Percentiles rank a stretch among this genome's conserved stretches.
These are phyloP conservation scores for Raffaelea ambrosiae DNA, from an alignment of 2,329 filamentous ascomycete genomes.

Conservation along the genomic window DNA sequence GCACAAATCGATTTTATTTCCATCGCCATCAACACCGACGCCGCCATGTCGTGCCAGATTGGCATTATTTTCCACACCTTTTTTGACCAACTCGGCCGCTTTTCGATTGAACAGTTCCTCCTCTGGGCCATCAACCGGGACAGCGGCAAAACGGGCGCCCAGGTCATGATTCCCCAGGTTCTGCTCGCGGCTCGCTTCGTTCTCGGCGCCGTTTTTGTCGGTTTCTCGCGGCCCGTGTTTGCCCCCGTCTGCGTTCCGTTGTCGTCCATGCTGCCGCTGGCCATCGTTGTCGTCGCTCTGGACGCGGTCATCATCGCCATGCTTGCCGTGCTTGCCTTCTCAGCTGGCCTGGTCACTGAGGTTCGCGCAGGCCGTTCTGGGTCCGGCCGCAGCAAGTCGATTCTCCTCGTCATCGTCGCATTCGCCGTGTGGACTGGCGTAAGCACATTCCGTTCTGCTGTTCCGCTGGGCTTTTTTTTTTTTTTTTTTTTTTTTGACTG, in stretches of 20 bases:
- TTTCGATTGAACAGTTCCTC: conserved; percentile 45
- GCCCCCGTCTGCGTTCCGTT: conserved; percentile 42
- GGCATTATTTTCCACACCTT: conserved; percentile 41
- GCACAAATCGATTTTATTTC: conserved; percentile 42
- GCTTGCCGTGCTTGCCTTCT: conserved; percentile 32
- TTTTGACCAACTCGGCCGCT: conserved; percentile 49
- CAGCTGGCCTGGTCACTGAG: conserved; percentile 25
- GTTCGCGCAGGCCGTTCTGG: conserved; percentile 18
- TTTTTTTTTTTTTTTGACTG: background rate
- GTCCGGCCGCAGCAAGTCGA: conserved; percentile 27
- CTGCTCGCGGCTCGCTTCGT: conserved; percentile 39
- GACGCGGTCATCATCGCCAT: conserved; percentile 36
- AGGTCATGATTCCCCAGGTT: conserved; percentile 35
- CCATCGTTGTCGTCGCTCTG: conserved; percentile 33
- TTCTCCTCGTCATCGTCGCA: conserved; percentile 32
- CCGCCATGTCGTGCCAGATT: conserved; percentile 39
- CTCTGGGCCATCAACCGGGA: conserved; percentile 38
- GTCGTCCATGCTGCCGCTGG: conserved; percentile 34
- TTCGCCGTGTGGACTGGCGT: conserved; percentile 47
- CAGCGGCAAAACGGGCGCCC: conserved; percentile 20
- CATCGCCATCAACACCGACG: conserved; percentile 35
- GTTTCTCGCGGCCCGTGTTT: conserved; percentile 44
- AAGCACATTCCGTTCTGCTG: conserved; percentile 17
- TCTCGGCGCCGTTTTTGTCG: conserved; percentile 46
- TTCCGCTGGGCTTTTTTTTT: background rate